Evolutionary conservation across 129 eudicot species (phyloP), one percentile per base, ranked within the genome.

Genomic region (Silybum marianum): DNA sequence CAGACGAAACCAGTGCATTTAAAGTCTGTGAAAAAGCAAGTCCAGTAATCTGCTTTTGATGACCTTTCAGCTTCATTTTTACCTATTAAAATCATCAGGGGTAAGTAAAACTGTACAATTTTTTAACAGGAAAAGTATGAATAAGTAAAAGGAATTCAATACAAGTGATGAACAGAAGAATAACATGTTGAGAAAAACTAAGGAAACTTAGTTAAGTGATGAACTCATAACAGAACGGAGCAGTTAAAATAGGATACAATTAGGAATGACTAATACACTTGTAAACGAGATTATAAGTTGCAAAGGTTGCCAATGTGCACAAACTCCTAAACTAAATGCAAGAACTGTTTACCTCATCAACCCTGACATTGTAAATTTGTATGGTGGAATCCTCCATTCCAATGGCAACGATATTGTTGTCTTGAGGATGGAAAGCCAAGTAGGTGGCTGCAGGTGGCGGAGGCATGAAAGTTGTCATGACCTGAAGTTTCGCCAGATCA

Each of bases 341-440:
- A 14, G 28, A 79, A 58, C 72, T 39, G 32, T 39, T 39, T 79
- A 93, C 97, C 97, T 90, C 97, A 39, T 93, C 97, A 75, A 90
- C 87, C 81, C 93, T 80, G 72, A 92, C 95, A 84, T 90, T 92
- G 86, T 92, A 92, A 67, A 92, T 92, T 51, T 88, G 95, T 48
- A 92, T 88, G 67, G 93, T 83, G 4, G 97, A 90, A 73, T 89
- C 97, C 73, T 93, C 97, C 96, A 93, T 93, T 78, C 95, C 97
- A 10, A 93, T 89, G 36, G 96, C 97, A 82, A 93, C 84, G 18
- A 93, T 83, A 83, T 93, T 93, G 83, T 93, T 93, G 87, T 93
- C 97, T 58, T 89, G 97, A 66, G 97, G 97, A 86, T 93, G 95
- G 79, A 93, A 93, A 63, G 95, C 97, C 89, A 93, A 79, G 76